These are phyloP conservation scores for Pleurotus tuoliensis DNA, from an alignment of 768 basidiomycete genomes.

Conservation along the genomic window DNA sequence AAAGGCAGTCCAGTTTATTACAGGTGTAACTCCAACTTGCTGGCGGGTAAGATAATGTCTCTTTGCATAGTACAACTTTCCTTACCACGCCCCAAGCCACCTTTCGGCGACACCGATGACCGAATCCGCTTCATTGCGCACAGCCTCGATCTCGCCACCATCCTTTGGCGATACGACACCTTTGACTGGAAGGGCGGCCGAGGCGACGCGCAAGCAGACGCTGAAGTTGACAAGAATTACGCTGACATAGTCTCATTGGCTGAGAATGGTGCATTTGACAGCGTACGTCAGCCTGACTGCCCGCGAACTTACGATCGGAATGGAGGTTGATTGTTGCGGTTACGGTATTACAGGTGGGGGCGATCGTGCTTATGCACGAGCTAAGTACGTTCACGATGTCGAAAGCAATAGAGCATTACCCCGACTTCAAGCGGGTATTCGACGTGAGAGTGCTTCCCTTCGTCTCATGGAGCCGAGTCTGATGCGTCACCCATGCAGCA, in stretches of 20 bases:
- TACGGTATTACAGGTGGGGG: constrained; percentile 31
- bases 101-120: constrained; percentile 69
- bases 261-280: constrained; percentile 35
- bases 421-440: constrained; percentile 41
- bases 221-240: constrained; percentile 51
- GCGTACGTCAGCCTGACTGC: constrained; percentile 22
- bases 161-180: constrained; percentile 73
- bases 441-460: constrained; percentile 24
- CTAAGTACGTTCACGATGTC: constrained; percentile 59
- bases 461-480: not conserved
- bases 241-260: constrained; percentile 45
- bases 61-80: not conserved
- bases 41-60: constrained; percentile 43
- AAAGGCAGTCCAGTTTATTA: constrained; percentile 49
- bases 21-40: constrained; percentile 55
- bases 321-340: not conserved
- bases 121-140: constrained; percentile 70
- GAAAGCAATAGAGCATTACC: constrained; percentile 52
- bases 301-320: not conserved
- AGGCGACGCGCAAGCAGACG: constrained; percentile 36
- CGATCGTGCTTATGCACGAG: constrained; percentile 56
- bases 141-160: constrained; percentile 62
- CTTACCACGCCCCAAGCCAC: constrained; percentile 35
- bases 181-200: constrained; percentile 65
- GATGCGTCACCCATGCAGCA: constrained; percentile 21